A percentile compares a stretch with the other conserved stretches of the same genome.
These are phyloP conservation scores for Solanum ossicruentum DNA, from an alignment of 257 asterid species.

Conservation along the genomic window DNA sequence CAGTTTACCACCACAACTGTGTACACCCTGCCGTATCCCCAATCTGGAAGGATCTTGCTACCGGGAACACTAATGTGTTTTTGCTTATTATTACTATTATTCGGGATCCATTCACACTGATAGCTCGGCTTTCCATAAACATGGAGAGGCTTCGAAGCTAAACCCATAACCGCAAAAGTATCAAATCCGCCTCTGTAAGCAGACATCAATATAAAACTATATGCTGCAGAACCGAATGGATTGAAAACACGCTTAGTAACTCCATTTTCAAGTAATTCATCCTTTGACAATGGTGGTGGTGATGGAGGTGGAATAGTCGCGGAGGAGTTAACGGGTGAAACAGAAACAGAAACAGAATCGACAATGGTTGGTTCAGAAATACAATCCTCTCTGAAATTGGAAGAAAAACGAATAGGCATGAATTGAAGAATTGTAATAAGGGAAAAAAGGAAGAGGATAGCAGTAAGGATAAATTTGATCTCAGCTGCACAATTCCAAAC, in stretches of 20 bases:
- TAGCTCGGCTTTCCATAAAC: conserved; percentile 65
- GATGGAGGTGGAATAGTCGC: not conserved
- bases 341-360: not conserved
- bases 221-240: conserved; percentile 63
- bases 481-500: conserved; percentile 68
- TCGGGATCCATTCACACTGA: conserved; percentile 75
- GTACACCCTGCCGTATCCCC: conserved; percentile 88
- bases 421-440: conserved; percentile 50
- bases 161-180: conserved; percentile 68
- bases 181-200: conserved; percentile 79
- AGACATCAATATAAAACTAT: conserved; percentile 73
- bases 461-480: conserved; percentile 45
- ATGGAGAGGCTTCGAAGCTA: conserved; percentile 72
- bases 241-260: conserved; percentile 40
- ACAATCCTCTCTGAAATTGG: conserved; percentile 36
- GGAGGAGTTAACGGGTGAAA: not conserved
- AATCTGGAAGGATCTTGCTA: conserved; percentile 23
- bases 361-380: conserved; percentile 1
- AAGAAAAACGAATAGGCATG: conserved; percentile 40
- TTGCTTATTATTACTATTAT: not conserved
- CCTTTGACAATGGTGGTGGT: not conserved
- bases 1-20: conserved; percentile 72
- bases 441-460: conserved; percentile 48
- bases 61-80: conserved; percentile 7
- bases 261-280: conserved; percentile 10